Evolutionary conservation across 2,329 filamentous ascomycete genomes (phyloP).

Genomic region (Cladosporium sphaerospermum): DNA sequence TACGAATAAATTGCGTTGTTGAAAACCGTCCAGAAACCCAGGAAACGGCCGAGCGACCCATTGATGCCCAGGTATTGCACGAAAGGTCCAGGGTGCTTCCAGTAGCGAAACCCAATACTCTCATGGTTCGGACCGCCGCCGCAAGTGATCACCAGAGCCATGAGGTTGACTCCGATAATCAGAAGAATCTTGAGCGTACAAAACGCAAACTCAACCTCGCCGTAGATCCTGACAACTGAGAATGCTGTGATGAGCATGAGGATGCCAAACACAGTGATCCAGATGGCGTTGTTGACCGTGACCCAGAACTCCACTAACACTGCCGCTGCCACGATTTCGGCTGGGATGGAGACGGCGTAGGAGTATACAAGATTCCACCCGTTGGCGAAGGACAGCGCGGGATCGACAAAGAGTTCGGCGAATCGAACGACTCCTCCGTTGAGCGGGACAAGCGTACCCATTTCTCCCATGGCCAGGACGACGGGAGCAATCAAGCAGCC

Average conservation of each 20-base stretch:
- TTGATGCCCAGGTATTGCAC: conserved; percentile 32
- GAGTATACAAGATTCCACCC: conserved; percentile 23
- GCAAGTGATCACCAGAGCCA: conserved; percentile 39
- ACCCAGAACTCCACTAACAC: conserved; percentile 28
- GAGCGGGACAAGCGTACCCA: conserved; percentile 46
- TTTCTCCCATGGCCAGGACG: conserved; percentile 47
- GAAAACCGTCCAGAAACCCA: conserved; percentile 34
- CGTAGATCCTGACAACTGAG: conserved; percentile 34
- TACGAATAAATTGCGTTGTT: conserved; percentile 19
- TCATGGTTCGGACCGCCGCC: conserved; percentile 36
- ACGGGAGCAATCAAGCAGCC: conserved; percentile 46
- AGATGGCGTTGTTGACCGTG: conserved; percentile 29
- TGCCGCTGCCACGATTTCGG: conserved; percentile 27
- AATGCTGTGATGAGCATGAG: conserved; percentile 30
- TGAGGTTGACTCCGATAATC: conserved; percentile 39
- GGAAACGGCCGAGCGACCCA: conserved; percentile 34
- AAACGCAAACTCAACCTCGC: conserved; percentile 44
- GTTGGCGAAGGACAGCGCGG: conserved; percentile 32
- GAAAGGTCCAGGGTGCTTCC: conserved; percentile 39
- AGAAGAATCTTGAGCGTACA: conserved; percentile 40
- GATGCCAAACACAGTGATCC: conserved; percentile 29
- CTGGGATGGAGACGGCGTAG: conserved; percentile 28
- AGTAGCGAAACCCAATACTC: conserved; percentile 41
- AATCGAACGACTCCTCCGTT: conserved; percentile 47
- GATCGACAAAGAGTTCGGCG: conserved; percentile 47